Percentiles rank a stretch among this genome's conserved stretches.
Evolutionary conservation across 2,329 filamentous ascomycete genomes (phyloP).

Genomic region (Phaeosphaeriaceae sp.): DNA sequence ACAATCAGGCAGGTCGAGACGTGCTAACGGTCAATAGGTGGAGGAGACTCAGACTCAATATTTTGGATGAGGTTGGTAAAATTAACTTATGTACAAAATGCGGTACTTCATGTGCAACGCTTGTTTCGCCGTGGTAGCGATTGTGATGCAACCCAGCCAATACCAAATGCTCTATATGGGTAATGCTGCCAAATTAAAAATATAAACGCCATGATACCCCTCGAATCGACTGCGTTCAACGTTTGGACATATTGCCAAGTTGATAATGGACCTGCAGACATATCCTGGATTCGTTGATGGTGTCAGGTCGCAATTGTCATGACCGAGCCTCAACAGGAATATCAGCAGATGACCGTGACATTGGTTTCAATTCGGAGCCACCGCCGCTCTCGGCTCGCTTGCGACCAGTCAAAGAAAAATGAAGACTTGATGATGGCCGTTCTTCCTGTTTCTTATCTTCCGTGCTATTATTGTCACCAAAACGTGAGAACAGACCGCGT

Average conservation of each 20-base stretch:
- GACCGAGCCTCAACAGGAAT: slow-evolving; percentile 35
- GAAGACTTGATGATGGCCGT: slow-evolving; percentile 54
- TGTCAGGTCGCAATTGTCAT: neutral
- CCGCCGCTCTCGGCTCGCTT: slow-evolving; percentile 72
- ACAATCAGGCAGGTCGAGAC: neutral
- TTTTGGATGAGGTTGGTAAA: neutral
- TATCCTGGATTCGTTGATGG: slow-evolving; percentile 8
- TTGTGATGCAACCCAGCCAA: slow-evolving; percentile 19
- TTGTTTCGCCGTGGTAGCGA: slow-evolving; percentile 15
- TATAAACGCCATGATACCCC: slow-evolving; percentile 17
- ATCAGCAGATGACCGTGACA: slow-evolving; percentile 54
- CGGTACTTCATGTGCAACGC: neutral
- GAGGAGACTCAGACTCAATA: too few species aligned
- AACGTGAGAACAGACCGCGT: slow-evolving; percentile 79
- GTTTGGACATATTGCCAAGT: neutral
- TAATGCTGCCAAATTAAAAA: slow-evolving; percentile 19
- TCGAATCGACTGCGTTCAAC: slow-evolving; percentile 1
- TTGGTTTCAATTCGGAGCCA: slow-evolving; percentile 73
- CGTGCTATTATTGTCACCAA: slow-evolving; percentile 64
- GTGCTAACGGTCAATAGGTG: neutral
- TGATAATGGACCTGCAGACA: neutral
- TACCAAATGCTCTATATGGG: slow-evolving; percentile 18
- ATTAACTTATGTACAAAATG: neutral
- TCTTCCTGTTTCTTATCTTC: slow-evolving; percentile 42
- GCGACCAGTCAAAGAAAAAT: slow-evolving; percentile 72